These are phyloP conservation scores for Erodium maritimum DNA, from an alignment of 345 rosid species.

Conservation along the genomic window DNA sequence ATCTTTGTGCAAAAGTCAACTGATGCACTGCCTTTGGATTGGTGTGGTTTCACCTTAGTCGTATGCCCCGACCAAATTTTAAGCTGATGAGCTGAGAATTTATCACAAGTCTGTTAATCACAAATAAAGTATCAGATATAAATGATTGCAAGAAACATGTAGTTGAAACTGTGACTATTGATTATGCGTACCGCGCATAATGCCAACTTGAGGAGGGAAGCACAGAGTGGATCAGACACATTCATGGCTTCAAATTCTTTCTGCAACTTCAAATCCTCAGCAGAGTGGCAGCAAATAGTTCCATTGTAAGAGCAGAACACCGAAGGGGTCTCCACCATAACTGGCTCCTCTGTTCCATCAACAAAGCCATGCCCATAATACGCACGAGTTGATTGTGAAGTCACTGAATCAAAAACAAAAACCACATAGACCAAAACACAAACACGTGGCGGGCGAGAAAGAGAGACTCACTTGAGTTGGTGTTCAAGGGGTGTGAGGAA, in stretches of 20 bases:
- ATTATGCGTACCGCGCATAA: neutral
- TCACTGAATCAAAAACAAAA: too few relatives aligned
- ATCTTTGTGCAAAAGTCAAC: too few relatives aligned
- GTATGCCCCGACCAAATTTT: neutral
- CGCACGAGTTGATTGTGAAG: too few relatives aligned
- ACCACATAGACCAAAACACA: neutral
- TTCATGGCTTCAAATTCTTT: neutral
- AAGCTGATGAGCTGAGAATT: neutral
- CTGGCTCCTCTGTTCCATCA: neutral
- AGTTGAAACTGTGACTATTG: too few relatives aligned
- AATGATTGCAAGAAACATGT: too few relatives aligned
- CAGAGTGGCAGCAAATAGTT: neutral
- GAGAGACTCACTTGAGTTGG: slow-evolving; percentile 31
- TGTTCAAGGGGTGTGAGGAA: slow-evolving; percentile 26
- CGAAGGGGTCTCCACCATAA: neutral
- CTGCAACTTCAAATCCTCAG: neutral
- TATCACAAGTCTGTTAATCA: neutral
- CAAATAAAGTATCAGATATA: neutral
- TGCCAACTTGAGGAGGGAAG: neutral
- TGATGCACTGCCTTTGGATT: too few relatives aligned
- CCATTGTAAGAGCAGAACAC: neutral
- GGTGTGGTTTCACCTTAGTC: too few relatives aligned
- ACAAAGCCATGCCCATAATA: too few relatives aligned
- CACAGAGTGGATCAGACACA: neutral
- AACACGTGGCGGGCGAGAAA: slow-evolving; percentile 1